A percentile compares a stretch with the other conserved stretches of the same genome.
Conservation (phyloP, 1,284 basidiomycete species). For the Malassezia slooffiae region DNA sequence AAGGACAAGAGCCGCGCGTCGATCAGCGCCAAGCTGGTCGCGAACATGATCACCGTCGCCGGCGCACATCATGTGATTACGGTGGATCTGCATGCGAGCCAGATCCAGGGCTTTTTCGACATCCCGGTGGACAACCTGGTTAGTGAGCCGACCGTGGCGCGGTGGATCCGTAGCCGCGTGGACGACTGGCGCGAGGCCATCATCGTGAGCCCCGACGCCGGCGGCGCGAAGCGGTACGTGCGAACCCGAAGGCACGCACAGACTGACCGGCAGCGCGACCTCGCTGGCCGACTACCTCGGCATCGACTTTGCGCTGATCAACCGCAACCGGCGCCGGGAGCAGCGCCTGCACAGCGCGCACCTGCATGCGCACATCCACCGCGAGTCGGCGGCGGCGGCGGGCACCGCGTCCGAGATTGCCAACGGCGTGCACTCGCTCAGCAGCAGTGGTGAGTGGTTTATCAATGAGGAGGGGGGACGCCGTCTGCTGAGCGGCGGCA, state of each 20-base stretch:
- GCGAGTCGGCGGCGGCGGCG: not conserved
- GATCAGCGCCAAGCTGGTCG: conserved; percentile 94
- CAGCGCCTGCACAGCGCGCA: conserved; percentile 24
- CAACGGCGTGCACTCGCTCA: conserved; percentile 46
- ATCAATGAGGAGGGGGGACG: conserved; percentile 40
- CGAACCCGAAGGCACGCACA: no score
- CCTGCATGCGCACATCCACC: conserved; percentile 14
- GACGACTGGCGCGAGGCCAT: conserved; percentile 77
- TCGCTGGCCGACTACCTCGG: conserved; percentile 89
- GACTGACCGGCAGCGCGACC: conserved; percentile 58
- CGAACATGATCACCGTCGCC: conserved; percentile 91
- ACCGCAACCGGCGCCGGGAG: conserved; percentile 58
- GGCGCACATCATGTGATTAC: conserved; percentile 98
- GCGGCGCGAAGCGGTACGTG: conserved; percentile 80
- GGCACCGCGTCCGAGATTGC: conserved; percentile 23
- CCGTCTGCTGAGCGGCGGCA: conserved; percentile 28
- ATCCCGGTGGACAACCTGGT: conserved; percentile 83
- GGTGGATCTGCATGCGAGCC: conserved; percentile 93
- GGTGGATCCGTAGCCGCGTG: conserved; percentile 70
- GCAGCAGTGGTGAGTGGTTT: conserved; percentile 46
- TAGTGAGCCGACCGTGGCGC: conserved; percentile 33
- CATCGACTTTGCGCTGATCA: conserved; percentile 92
- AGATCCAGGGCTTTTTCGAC: conserved; percentile 99
- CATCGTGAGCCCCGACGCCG: conserved; percentile 92
- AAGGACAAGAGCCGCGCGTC: conserved; percentile 94